A percentile compares a stretch with the other conserved stretches of the same genome.
Conservation (phyloP, 345 rosid species). For the Camelina sativa region DNA sequence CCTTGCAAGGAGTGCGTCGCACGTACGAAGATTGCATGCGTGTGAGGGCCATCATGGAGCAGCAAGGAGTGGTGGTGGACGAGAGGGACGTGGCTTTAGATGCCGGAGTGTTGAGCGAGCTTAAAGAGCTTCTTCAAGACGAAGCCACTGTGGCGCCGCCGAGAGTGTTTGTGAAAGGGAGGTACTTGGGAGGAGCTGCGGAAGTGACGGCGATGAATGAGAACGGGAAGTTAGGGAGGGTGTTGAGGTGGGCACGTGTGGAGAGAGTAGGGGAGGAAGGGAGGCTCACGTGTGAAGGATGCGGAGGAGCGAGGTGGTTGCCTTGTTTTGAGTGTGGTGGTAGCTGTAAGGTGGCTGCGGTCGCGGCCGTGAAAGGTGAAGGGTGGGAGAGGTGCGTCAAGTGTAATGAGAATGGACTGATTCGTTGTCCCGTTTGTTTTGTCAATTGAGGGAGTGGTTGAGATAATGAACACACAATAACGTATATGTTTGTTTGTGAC, state of each 20-base stretch:
- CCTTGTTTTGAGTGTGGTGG: constrained; percentile 92
- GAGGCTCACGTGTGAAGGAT: constrained; percentile 75
- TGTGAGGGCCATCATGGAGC: constrained; percentile 58
- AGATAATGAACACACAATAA: constrained; percentile 19
- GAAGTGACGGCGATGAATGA: constrained; percentile 74
- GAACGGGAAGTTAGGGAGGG: constrained; percentile 66
- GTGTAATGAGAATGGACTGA: constrained; percentile 91
- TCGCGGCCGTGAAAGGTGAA: constrained; percentile 49
- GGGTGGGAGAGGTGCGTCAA: constrained; percentile 61
- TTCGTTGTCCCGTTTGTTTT: constrained; percentile 74
- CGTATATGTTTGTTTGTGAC: not conserved
- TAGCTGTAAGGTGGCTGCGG: constrained; percentile 68
- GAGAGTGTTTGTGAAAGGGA: constrained; percentile 80
- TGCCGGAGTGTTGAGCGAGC: constrained; percentile 68
- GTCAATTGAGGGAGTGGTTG: not conserved
- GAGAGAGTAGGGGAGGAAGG: constrained; percentile 64
- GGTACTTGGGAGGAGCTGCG: constrained; percentile 81
- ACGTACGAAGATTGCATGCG: constrained; percentile 77
- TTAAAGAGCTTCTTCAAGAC: constrained; percentile 59
- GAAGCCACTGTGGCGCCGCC: constrained; percentile 59
- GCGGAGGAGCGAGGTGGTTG: constrained; percentile 90
- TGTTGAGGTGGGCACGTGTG: constrained; percentile 66
- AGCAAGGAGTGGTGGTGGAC: constrained; percentile 66
- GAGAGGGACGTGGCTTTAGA: constrained; percentile 92
- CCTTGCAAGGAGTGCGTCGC: constrained; percentile 81